Evolutionary conservation across 2,329 filamentous ascomycete genomes (phyloP).

Genomic region (Nectriaceae sp.): DNA sequence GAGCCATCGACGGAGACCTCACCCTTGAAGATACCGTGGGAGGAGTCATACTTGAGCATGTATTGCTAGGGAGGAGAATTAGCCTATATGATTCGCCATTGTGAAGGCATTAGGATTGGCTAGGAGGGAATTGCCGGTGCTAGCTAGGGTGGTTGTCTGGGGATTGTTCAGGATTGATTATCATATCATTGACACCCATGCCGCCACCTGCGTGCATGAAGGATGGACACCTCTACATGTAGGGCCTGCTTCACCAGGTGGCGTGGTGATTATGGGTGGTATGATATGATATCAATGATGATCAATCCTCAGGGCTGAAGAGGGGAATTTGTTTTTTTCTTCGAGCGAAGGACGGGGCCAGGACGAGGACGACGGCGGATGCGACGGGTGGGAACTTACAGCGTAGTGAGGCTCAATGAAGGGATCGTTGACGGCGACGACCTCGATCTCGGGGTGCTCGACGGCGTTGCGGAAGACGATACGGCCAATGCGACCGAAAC

Average conservation of each 20-base stretch:
- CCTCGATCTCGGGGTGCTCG: slow-evolving; percentile 84
- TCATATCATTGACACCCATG: neutral
- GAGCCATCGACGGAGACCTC: slow-evolving; percentile 71
- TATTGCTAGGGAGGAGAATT: slow-evolving; percentile 67
- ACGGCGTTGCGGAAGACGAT: slow-evolving; percentile 99
- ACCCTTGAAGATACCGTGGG: slow-evolving; percentile 96
- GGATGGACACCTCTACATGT: neutral
- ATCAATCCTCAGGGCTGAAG: neutral
- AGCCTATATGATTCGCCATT: slow-evolving; percentile 1
- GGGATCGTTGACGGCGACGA: slow-evolving; percentile 98
- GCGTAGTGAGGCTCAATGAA: slow-evolving; percentile 99
- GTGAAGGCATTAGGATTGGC: neutral
- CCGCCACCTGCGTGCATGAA: neutral
- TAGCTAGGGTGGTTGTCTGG: neutral
- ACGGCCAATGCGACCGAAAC: slow-evolving; percentile 98
- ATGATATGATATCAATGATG: slow-evolving; percentile 10
- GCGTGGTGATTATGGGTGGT: slow-evolving; percentile 6
- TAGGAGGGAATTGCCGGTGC: neutral
- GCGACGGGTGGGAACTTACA: slow-evolving; percentile 61
- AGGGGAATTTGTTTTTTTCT: neutral
- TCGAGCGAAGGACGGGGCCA: neutral
- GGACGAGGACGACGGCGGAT: slow-evolving; percentile 14
- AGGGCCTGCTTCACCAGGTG: neutral
- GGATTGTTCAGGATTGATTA: no score
- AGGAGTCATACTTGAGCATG: slow-evolving; percentile 99